Conservation (phyloP, 345 rosid species). For the Psidium guajava region DNA sequence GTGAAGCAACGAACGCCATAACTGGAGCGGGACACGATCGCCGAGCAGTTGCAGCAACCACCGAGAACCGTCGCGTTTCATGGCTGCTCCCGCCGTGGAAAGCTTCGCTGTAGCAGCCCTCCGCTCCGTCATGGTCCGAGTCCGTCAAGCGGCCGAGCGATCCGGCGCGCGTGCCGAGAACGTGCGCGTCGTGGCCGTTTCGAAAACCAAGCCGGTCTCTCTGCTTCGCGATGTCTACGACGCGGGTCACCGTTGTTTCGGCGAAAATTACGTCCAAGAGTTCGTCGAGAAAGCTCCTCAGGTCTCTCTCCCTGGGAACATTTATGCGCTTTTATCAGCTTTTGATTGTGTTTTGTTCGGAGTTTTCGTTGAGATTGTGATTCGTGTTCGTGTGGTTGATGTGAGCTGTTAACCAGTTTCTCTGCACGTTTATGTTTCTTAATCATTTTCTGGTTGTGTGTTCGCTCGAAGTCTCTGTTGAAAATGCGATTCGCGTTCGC, state of each 20-base stretch:
- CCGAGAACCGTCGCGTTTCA: background rate
- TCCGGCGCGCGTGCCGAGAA: constrained; percentile 36
- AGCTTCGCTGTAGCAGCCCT: constrained; percentile 49
- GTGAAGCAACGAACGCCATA: background rate
- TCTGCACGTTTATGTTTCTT: background rate
- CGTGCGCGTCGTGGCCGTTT: constrained; percentile 66
- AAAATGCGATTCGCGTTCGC: background rate
- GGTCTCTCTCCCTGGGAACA: constrained; percentile 14
- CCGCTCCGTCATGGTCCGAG: constrained; percentile 59
- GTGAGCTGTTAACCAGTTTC: background rate
- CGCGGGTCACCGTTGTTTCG: constrained; percentile 85
- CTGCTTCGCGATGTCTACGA: constrained; percentile 76
- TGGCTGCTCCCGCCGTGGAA: constrained; percentile 52
- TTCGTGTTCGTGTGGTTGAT: background rate
- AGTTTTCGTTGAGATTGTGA: background rate
- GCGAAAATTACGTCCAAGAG: constrained; percentile 87
- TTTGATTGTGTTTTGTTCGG: background rate
- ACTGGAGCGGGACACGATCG: background rate
- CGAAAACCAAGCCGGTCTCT: constrained; percentile 81
- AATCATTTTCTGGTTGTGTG: background rate
- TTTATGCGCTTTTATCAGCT: background rate
- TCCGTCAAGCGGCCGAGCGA: constrained; percentile 56
- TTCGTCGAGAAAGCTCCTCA: constrained; percentile 79
- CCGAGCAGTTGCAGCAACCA: background rate
- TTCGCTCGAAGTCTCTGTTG: background rate